Evolutionary conservation across 352 stramenopile species (phyloP), one percentile per base, ranked within the genome.

Genomic region (Thalassiosira hispida): DNA sequence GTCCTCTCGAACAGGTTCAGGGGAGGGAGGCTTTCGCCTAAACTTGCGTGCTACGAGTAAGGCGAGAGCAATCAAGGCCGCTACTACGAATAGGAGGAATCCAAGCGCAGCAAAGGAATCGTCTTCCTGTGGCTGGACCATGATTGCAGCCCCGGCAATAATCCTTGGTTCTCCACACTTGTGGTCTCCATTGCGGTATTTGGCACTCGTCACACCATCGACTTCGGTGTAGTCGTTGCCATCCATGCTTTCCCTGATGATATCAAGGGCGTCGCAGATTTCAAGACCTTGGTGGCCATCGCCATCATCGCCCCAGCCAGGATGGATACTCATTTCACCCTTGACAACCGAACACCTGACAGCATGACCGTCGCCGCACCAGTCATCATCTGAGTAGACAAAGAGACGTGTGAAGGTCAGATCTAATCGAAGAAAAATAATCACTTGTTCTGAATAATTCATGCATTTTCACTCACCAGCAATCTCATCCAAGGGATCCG

Each of bases 211-310:
- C 18, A 83, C 74, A 33, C 74, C 74, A 20, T 77, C 22, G 29
- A 83, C 40, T 22, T 69, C 14, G 20, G 74, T 66, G 18, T 77
- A 83, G 25, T 83, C 67, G n/a, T 67, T 38, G 18, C 49, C 59
- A 42, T 77, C 29, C 60, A 83, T 83, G 44, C 59, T 65, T 9
- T 57, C 40, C 35, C 77, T 23, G 52, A 83, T 57, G 4, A 77
- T 52, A 14, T 66, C 27, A 1, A 25, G 16, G 49, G 51, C 57
- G 6, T 56, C 52, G 18, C 74, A 83, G 3, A 40, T 12, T 33
- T 69, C 60, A 0, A 77, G 33, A 23, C 1, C 47, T 14, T 12
- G 2, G 16, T 49, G 40, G 40, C 40, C 40, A 49, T 49, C 40
- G 16, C 40, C 53, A 42, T 42, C 49, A 14, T 20, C 51, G n/a